Percentiles rank a stretch among this genome's conserved stretches.
phyloP scores from a whole-genome alignment of 169 alveolate genomes.

The Neospora caninum region DNA sequence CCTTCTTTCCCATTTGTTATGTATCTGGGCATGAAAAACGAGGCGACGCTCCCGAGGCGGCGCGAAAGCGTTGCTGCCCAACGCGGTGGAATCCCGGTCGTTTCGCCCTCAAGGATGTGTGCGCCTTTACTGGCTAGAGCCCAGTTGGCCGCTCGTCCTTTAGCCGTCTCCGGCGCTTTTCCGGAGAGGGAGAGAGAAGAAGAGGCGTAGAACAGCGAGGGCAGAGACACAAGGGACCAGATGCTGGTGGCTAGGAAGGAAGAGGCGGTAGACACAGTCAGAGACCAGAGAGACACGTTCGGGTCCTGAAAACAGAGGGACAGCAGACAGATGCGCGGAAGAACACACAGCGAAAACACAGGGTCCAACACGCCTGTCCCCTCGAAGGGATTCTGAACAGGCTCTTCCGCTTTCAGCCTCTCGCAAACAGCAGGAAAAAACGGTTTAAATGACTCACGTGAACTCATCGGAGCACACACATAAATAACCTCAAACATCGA shows the following conservation, averaged over 20 bases:
- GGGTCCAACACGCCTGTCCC: too few species aligned
- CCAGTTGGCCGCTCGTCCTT: background rate
- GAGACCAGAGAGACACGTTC: too few species aligned
- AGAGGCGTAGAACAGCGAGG: background rate
- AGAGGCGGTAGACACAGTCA: background rate
- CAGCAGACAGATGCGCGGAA: background rate
- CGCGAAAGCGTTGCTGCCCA: background rate
- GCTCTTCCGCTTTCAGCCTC: too few species aligned
- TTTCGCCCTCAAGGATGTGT: background rate
- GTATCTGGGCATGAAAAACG: background rate
- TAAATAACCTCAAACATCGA: too few species aligned
- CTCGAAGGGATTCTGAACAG: too few species aligned
- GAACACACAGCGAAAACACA: background rate
- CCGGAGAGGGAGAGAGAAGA: background rate
- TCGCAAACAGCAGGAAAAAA: too few species aligned
- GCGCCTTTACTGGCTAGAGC: background rate
- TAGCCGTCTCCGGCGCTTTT: background rate
- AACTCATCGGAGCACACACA: too few species aligned
- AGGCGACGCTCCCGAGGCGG: background rate
- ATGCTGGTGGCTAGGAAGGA: background rate
- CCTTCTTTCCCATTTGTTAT: background rate
- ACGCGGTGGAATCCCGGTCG: constrained; percentile 6
- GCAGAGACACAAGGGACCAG: background rate
- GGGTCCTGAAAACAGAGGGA: background rate
- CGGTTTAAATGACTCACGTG: too few species aligned